phyloP scores from a whole-genome alignment of 257 asterid species.

The Ilex asprella region DNA sequence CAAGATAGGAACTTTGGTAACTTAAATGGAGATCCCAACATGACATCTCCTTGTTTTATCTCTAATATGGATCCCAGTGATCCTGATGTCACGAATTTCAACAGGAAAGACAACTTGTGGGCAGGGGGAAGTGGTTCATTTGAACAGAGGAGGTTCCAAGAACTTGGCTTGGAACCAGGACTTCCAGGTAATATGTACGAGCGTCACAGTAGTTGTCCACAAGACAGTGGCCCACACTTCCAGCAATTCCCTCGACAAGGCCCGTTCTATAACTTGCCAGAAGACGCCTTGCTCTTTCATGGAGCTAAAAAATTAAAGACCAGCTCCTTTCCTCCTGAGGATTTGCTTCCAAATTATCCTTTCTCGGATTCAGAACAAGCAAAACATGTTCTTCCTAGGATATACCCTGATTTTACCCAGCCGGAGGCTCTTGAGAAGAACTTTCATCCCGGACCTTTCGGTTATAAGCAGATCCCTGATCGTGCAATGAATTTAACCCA shows the following conservation, averaged over 20 bases:
- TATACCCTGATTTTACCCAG: constrained; percentile 32
- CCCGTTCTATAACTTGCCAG: constrained; percentile 68
- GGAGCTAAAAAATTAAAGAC: constrained; percentile 61
- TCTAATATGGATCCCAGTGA: constrained; percentile 41
- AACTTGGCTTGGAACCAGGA: constrained; percentile 33
- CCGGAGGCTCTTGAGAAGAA: constrained; percentile 33
- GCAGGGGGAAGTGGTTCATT: constrained; percentile 32
- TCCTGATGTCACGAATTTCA: constrained; percentile 25
- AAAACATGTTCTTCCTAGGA: constrained; percentile 32
- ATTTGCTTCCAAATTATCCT: constrained; percentile 79
- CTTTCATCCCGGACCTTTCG: constrained; percentile 47
- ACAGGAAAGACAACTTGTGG: constrained; percentile 42
- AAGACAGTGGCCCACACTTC: constrained; percentile 32
- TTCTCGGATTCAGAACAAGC: constrained; percentile 52
- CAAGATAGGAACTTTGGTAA: constrained; percentile 42
- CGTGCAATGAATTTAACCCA: constrained; percentile 28
- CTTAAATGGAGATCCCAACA: constrained; percentile 17
- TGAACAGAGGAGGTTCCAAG: constrained; percentile 44
- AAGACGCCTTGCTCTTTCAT: constrained; percentile 52
- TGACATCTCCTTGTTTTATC: constrained; percentile 15
- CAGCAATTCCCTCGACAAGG: constrained; percentile 39
- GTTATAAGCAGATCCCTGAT: constrained; percentile 39
- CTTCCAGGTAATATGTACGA: constrained; percentile 34
- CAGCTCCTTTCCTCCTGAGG: constrained; percentile 34
- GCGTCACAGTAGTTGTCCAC: constrained; percentile 44